phyloP scores from a whole-genome alignment of 495 filamentous ascomycete species.

The Hypoxylon lienhwacheense region DNA sequence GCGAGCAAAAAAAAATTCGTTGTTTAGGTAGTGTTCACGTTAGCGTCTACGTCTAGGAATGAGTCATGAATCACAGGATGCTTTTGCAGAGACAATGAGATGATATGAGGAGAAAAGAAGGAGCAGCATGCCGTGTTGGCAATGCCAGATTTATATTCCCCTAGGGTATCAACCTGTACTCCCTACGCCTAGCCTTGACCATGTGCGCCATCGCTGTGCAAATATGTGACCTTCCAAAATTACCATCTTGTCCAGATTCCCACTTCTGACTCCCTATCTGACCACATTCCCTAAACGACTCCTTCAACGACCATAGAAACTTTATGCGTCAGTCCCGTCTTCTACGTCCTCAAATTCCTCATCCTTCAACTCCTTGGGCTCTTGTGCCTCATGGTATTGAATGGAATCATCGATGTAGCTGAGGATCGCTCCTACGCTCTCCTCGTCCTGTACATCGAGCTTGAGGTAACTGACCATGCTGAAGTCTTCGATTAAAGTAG shows the following conservation, averaged over 20 bases:
- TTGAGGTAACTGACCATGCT: constrained; percentile 96
- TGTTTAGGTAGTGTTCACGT: no score
- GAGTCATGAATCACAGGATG: constrained; percentile 13
- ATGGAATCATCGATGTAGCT: constrained; percentile 98
- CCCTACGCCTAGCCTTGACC: no score
- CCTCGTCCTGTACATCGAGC: constrained; percentile 87
- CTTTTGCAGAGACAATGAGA: constrained; percentile 24
- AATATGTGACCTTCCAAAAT: constrained; percentile 5
- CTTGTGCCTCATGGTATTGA: constrained; percentile 94
- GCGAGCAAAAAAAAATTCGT: no score
- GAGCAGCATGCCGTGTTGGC: no score
- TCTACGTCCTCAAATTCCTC: constrained; percentile 62
- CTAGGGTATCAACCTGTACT: no score
- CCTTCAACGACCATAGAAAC: no score
- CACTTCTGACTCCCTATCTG: background rate
- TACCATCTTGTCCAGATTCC: background rate
- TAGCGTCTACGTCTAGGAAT: constrained; percentile 4
- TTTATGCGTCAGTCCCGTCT: background rate
- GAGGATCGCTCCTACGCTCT: constrained; percentile 85
- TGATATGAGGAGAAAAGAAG: no score
- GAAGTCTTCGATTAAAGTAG: constrained; percentile 88
- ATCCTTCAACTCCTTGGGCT: constrained; percentile 83
- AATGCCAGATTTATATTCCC: no score
- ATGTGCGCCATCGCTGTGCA: constrained; percentile 41
- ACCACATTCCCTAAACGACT: no score